These are phyloP conservation scores for Phialocephala sp. DNA, from an alignment of 2,329 filamentous ascomycete genomes.

Conservation along the genomic window DNA sequence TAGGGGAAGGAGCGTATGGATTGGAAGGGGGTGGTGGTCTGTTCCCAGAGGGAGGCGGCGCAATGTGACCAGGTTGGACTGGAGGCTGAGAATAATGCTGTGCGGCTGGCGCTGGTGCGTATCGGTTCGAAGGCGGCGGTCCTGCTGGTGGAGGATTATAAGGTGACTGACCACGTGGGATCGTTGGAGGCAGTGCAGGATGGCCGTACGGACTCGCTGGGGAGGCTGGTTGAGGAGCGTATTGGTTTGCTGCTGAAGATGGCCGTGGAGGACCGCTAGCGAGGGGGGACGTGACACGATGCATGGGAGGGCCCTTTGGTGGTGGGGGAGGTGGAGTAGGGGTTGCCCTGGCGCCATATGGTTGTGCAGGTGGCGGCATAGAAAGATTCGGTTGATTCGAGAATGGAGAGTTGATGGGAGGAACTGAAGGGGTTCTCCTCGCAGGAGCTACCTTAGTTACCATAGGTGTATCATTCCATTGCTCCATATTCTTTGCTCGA, in stretches of 20 bases:
- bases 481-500: constrained; percentile 72
- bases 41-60: constrained; percentile 48
- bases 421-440: constrained; percentile 69
- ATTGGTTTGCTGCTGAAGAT: constrained; percentile 62
- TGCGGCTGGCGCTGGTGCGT: constrained; percentile 70
- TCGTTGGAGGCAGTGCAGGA: constrained; percentile 56
- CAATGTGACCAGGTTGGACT: constrained; percentile 44
- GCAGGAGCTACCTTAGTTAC: constrained; percentile 75
- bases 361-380: constrained; percentile 62
- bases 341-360: constrained; percentile 64
- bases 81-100: constrained; percentile 57
- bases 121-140: constrained; percentile 74
- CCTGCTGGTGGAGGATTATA: constrained; percentile 81
- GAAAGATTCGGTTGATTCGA: constrained; percentile 63
- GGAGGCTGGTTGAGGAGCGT: constrained; percentile 62
- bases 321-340: constrained; percentile 80
- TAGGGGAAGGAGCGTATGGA: constrained; percentile 66
- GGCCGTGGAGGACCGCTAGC: constrained; percentile 57
- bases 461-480: constrained; percentile 96
- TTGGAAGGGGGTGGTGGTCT: constrained; percentile 55
- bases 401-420: constrained; percentile 78
- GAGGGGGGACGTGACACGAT: constrained; percentile 75
- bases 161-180: constrained; percentile 79
- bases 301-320: constrained; percentile 76
- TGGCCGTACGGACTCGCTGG: constrained; percentile 47